These are phyloP conservation scores for Plasmodium inui DNA, from an alignment of 169 alveolate genomes.

Conservation along the genomic window DNA sequence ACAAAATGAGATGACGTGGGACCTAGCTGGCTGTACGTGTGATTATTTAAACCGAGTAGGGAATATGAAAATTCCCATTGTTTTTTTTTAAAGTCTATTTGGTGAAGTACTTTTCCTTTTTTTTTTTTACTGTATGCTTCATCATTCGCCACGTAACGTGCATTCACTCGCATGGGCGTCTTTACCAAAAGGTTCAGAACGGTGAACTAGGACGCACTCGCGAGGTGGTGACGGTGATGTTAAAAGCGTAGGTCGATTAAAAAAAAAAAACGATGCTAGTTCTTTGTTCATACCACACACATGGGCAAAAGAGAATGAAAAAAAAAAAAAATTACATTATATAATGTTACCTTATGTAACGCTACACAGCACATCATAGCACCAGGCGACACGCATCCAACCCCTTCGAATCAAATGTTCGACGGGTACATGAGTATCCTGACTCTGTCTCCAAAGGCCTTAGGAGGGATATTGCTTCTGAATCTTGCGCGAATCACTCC, in stretches of 20 bases:
- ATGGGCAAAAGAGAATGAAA: background rate
- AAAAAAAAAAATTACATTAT: background rate
- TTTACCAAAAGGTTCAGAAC: background rate
- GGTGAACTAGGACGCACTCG: background rate
- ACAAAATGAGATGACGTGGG: background rate
- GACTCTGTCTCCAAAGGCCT: slow-evolving; percentile 95
- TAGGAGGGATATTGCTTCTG: slow-evolving; percentile 96
- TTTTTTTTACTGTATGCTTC: background rate
- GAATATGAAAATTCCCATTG: background rate
- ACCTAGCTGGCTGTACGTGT: background rate
- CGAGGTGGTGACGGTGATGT: background rate
- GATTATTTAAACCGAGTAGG: background rate
- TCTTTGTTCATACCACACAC: background rate
- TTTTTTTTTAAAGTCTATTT: background rate
- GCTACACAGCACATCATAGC: background rate
- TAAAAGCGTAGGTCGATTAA: background rate
- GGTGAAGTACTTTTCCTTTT: background rate
- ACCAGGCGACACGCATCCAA: background rate
- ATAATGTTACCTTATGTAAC: background rate
- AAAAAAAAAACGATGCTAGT: background rate
- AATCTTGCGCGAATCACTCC: slow-evolving; percentile 98
- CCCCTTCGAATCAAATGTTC: slow-evolving; percentile 83
- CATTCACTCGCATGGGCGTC: background rate
- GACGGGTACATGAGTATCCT: slow-evolving; percentile 98
- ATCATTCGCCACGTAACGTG: background rate